Base-by-base conservation (phyloP, 371 early-diverging fungal species). In the Funneliformis caledonium region DNA sequence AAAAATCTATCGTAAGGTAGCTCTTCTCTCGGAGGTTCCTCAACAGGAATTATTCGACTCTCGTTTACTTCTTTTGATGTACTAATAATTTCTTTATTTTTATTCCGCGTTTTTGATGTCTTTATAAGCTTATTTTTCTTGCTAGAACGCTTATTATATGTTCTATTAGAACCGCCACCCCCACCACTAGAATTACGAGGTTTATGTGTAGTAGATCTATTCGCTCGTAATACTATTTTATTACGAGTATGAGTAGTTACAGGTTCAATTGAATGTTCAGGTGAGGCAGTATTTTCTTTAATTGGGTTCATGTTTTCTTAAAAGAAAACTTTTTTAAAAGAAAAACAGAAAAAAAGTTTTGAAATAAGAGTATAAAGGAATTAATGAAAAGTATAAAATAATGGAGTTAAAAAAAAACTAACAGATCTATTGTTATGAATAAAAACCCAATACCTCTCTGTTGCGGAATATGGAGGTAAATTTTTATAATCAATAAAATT, bases 21-120 rank as follows among this genome's bases (percentile, higher is more conserved):
- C 56, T 78, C 78, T 59, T 78, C 78, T 22, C 78, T 42, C 8
- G 78, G 78, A 37, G 52, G 26, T 61, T 76, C 76, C 37, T 76
- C 76, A 37, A 22, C 43, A 16, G 37, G 47, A 70, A 45, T 43
- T 70, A 68, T n/a, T 16, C 42, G 22, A 22, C 43, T 16, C 4
- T 37, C 43, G n/a, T 16, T 43, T 56, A 19, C 5, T n/a, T 70
- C 70, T 70, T 70, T 70, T 22, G 45, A 45, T 9, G 43, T 45
- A n/a, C 37, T 37, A 43, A 22, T 26, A 14, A 33, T 31, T 37
- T 65, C 67, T 65, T 65, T 45, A 43, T 70, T 70, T 43, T 70
- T 70, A 43, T 70, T 70, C 37, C 70, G 70, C n/a, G 70, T 43
- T 12, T 69, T 69, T 42, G n/a, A n/a, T 16, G 69, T 69, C 45